Percentiles rank a stretch among this genome's conserved stretches.
Conservation (phyloP, 768 basidiomycete genomes). For the Suillus placidus region DNA sequence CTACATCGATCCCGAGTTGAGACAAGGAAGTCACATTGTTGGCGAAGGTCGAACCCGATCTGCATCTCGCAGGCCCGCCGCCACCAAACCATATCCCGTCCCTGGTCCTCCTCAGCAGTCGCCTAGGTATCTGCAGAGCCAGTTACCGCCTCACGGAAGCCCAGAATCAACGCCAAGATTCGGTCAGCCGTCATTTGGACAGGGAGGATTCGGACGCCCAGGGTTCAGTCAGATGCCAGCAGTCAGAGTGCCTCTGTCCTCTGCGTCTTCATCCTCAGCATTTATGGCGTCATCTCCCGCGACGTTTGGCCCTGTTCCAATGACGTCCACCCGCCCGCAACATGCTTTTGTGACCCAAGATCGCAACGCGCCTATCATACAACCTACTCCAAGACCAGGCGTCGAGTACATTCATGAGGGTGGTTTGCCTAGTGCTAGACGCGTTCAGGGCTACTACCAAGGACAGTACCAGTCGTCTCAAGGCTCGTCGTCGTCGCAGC, state of each 20-base stretch:
- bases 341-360: constrained; percentile 14
- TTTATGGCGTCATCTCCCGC: constrained; percentile 16
- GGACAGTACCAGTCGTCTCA: constrained; percentile 11
- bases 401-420: constrained; percentile 19
- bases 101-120: constrained; percentile 23
- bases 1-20: constrained; percentile 40
- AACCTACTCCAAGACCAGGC: constrained; percentile 15
- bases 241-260: constrained; percentile 2
- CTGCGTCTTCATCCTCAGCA: constrained; percentile 10
- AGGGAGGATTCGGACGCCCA: constrained; percentile 15
- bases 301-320: background rate
- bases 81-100: constrained; percentile 29
- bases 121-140: constrained; percentile 28
- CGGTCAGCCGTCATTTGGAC: constrained; percentile 29
- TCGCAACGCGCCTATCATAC: constrained; percentile 5
- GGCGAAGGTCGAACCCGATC: constrained; percentile 37
- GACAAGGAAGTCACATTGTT: constrained; percentile 38
- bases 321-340: background rate
- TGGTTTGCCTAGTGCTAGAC: constrained; percentile 16
- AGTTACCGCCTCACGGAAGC: constrained; percentile 24
- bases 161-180: constrained; percentile 15
- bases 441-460: constrained; percentile 10
- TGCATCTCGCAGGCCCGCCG: constrained; percentile 23
- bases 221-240: constrained; percentile 13
- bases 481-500: constrained; percentile 25